A percentile compares a stretch with the other conserved stretches of the same genome.
Conservation (phyloP, 192 early-diverging fungal species). For the Irineochytrium annulatum region DNA sequence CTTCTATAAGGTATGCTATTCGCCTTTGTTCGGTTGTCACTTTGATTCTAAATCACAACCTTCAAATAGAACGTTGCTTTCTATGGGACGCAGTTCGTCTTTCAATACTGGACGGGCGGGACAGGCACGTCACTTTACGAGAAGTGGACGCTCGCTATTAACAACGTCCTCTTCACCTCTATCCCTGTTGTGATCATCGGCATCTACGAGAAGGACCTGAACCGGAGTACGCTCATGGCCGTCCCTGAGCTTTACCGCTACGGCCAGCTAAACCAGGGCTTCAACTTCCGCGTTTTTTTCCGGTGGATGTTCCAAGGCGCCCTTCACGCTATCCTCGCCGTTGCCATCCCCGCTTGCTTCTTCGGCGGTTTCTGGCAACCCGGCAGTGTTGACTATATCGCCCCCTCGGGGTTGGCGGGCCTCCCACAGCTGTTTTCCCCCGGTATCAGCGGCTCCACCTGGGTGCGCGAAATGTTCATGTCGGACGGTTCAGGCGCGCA, state of each 20-base stretch:
- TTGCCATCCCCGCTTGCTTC: conserved; percentile 9
- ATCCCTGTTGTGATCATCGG: conserved; percentile 73
- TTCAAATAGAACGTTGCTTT: conserved; percentile 56
- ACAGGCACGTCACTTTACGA: conserved; percentile 72
- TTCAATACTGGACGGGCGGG: conserved; percentile 73
- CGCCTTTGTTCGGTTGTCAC: background rate
- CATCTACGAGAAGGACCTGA: conserved; percentile 77
- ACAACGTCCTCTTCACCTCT: conserved; percentile 77
- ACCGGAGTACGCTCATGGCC: conserved; percentile 51
- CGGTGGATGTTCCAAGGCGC: conserved; percentile 51
- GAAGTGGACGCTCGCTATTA: conserved; percentile 71
- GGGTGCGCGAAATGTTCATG: background rate
- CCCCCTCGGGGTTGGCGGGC: background rate
- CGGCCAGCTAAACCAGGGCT: conserved; percentile 50
- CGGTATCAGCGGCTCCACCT: background rate
- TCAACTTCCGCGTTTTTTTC: conserved; percentile 47
- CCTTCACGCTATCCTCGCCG: conserved; percentile 37
- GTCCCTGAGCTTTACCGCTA: conserved; percentile 68
- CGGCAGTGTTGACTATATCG: background rate
- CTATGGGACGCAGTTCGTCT: conserved; percentile 69
- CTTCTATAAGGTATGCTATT: conserved; percentile 65
- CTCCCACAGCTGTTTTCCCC: conserved; percentile 2
- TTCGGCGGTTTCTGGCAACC: conserved; percentile 5
- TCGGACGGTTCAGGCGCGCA: background rate
- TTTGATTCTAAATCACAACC: conserved; percentile 16